phyloP scores from a whole-genome alignment of 345 rosid species.

The Rhodamnia rubescens region DNA sequence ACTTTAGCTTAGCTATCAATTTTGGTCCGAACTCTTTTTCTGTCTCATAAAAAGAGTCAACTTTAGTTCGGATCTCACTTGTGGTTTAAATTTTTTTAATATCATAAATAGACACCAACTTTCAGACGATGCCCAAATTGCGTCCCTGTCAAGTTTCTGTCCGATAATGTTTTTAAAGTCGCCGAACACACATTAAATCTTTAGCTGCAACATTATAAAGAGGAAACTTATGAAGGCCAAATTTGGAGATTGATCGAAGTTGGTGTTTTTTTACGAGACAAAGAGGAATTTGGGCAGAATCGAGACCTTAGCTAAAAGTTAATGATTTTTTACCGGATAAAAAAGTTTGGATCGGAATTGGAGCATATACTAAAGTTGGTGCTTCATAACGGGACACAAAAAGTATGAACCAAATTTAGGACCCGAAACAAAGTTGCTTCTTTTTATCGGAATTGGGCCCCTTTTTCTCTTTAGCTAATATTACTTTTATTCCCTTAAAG shows the following conservation, averaged over 20 bases:
- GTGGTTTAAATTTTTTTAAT: rapidly evolving
- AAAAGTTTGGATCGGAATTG: background rate
- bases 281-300: background rate
- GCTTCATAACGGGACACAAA: background rate
- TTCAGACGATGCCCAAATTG: background rate
- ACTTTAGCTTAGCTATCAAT: background rate
- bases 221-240: background rate
- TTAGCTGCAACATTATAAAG: too few relatives aligned
- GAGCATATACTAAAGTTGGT: background rate
- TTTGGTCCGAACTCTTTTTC: background rate
- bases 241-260: background rate
- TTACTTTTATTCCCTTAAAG: background rate
- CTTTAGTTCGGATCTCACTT: background rate
- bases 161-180: background rate
- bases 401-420: background rate
- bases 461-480: background rate
- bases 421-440: background rate
- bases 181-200: background rate
- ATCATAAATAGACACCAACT: background rate
- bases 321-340: too few relatives aligned
- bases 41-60: background rate
- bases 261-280: rapidly evolving
- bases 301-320: background rate
- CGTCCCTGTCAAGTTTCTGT: background rate
- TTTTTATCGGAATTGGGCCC: background rate